Evolutionary conservation across 306 rosid species (phyloP).

Genomic region (Castanea mollissima): DNA sequence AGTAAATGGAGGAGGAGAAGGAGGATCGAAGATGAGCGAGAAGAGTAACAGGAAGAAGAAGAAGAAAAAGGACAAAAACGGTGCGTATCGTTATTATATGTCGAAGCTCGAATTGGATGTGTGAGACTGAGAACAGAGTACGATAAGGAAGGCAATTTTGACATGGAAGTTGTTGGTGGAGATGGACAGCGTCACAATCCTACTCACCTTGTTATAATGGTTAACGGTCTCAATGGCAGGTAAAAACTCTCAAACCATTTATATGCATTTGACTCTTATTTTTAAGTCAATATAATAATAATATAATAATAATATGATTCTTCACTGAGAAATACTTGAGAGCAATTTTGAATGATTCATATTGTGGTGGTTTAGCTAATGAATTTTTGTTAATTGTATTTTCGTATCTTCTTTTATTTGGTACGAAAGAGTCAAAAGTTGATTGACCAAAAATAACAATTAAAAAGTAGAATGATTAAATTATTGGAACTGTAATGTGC

Average conservation of each 20-base stretch:
- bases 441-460: too few species aligned
- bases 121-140: constrained; percentile 48
- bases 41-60: constrained; percentile 15
- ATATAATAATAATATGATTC: not conserved
- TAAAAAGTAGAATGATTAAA: too few species aligned
- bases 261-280: not conserved
- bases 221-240: constrained; percentile 88
- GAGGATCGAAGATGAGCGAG: constrained; percentile 23
- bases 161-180: constrained; percentile 52
- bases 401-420: too few species aligned
- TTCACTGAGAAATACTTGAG: not conserved
- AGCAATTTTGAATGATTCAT: not conserved
- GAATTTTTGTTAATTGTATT: too few species aligned
- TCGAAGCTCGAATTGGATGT: constrained; percentile 55
- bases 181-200: constrained; percentile 37
- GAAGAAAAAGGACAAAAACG: constrained; percentile 20
- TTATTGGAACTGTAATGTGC: too few species aligned
- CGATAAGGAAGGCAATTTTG: constrained; percentile 45
- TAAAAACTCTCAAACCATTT: not conserved
- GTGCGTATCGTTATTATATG: constrained; percentile 4
- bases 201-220: constrained; percentile 70
- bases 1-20: constrained; percentile 12
- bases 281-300: not conserved
- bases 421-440: too few species aligned
- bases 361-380: too few species aligned